Conservation (phyloP, 2,329 filamentous ascomycete species). For the Colletotrichum sp. region DNA sequence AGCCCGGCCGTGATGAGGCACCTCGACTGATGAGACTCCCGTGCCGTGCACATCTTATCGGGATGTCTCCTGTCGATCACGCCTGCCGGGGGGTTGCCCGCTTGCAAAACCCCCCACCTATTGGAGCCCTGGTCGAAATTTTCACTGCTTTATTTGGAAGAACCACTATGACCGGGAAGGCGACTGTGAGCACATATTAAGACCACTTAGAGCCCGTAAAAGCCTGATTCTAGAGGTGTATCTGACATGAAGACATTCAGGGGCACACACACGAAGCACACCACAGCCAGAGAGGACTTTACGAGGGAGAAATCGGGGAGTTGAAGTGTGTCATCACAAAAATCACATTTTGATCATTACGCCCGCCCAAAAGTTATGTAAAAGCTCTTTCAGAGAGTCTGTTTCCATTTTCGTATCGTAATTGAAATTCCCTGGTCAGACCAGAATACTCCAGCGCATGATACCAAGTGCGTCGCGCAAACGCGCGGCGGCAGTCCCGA, state of each 20-base stretch:
- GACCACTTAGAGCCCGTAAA: background rate
- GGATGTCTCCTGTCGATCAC: background rate
- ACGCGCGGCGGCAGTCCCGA: slow-evolving; percentile 14
- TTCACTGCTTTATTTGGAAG: background rate
- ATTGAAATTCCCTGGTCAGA: slow-evolving; percentile 13
- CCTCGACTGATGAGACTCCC: background rate
- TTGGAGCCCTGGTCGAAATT: background rate
- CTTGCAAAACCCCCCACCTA: background rate
- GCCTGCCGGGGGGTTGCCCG: background rate
- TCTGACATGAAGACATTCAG: background rate
- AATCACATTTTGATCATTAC: slow-evolving; percentile 22
- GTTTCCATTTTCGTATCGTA: slow-evolving; percentile 22
- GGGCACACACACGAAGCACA: background rate
- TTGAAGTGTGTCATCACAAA: slow-evolving; percentile 6
- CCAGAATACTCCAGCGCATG: slow-evolving; percentile 22
- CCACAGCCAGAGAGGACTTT: background rate
- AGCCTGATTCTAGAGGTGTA: background rate
- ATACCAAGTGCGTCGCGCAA: slow-evolving; percentile 17
- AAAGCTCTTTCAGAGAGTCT: slow-evolving; percentile 14
- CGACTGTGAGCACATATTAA: background rate
- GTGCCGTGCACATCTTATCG: background rate
- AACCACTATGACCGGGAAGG: background rate
- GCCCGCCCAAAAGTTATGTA: slow-evolving; percentile 10
- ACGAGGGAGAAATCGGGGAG: background rate
- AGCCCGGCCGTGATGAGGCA: background rate